phyloP scores from a whole-genome alignment of 441 rosid genomes.

The Isatis lusitanica region DNA sequence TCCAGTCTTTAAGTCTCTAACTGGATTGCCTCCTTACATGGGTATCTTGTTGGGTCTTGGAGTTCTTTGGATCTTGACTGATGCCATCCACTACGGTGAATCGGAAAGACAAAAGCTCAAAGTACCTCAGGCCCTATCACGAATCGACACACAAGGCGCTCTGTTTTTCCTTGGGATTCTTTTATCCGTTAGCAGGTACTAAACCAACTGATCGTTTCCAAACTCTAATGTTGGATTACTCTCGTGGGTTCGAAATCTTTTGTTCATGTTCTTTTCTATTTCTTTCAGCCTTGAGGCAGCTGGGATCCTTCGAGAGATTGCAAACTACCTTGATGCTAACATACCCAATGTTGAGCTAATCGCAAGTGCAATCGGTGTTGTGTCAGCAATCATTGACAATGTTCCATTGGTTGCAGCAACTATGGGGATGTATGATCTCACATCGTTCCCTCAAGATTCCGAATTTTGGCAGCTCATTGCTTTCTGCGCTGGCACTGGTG shows the following conservation, averaged over 20 bases:
- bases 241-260: not conserved
- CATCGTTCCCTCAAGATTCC: constrained; percentile 77
- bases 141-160: constrained; percentile 89
- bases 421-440: constrained; percentile 95
- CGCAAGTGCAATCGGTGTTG: constrained; percentile 78
- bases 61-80: constrained; percentile 96
- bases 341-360: constrained; percentile 69
- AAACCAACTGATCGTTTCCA: constrained; percentile 5
- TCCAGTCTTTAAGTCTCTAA: constrained; percentile 88
- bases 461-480: constrained; percentile 95
- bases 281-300: constrained; percentile 80
- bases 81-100: constrained; percentile 94
- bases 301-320: constrained; percentile 86
- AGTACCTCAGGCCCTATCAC: constrained; percentile 96
- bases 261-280: not conserved
- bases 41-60: constrained; percentile 94
- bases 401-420: constrained; percentile 93
- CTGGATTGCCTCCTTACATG: constrained; percentile 96
- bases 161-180: constrained; percentile 95
- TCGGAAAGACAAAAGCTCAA: constrained; percentile 81
- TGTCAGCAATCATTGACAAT: constrained; percentile 87
- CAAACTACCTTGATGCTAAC: constrained; percentile 86
- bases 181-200: constrained; percentile 85
- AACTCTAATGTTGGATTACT: not conserved
- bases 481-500: constrained; percentile 90